Conservation (phyloP, 2,329 filamentous ascomycete species). For the Beauveria australis region DNA sequence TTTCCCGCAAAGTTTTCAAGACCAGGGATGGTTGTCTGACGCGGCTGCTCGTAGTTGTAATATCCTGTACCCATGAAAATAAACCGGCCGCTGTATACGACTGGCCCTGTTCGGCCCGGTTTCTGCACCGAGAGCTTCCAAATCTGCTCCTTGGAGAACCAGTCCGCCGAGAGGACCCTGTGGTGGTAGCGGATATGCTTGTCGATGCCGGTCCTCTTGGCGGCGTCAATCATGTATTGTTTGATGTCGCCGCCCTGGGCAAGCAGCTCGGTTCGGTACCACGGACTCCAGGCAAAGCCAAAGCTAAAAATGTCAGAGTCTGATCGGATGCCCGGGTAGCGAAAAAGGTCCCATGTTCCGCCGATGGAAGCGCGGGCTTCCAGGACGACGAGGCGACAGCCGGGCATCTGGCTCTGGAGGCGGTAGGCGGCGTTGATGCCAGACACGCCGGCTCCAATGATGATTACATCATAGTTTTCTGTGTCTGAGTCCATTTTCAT, state of each 20-base stretch:
- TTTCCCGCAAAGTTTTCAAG: conserved; percentile 57
- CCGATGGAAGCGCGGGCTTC: conserved; percentile 55
- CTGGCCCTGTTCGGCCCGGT: conserved; percentile 6
- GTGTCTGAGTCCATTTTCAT: too few species aligned
- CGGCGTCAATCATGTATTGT: conserved; percentile 40
- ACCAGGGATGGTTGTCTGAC: conserved; percentile 55
- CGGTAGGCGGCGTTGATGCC: conserved; percentile 54
- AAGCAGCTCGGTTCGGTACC: conserved; percentile 45
- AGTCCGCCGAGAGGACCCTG: background rate
- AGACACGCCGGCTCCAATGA: conserved; percentile 61
- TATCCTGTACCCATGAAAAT: conserved; percentile 56
- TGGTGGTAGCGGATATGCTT: background rate
- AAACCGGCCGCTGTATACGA: conserved; percentile 38
- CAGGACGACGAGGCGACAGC: conserved; percentile 40
- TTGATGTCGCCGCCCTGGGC: conserved; percentile 39
- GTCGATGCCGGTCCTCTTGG: conserved; percentile 38
- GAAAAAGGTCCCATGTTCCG: conserved; percentile 67
- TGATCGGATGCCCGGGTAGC: conserved; percentile 59
- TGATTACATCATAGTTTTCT: conserved; percentile 25
- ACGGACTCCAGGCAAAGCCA: conserved; percentile 60
- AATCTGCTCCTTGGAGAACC: background rate
- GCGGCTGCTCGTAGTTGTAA: conserved; percentile 61
- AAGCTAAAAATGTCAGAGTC: conserved; percentile 51
- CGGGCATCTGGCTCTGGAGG: conserved; percentile 45
- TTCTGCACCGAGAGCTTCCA: background rate